Evolutionary conservation across 2,329 filamentous ascomycete species (phyloP).

Genomic region (Rasamsonia emersonii): DNA sequence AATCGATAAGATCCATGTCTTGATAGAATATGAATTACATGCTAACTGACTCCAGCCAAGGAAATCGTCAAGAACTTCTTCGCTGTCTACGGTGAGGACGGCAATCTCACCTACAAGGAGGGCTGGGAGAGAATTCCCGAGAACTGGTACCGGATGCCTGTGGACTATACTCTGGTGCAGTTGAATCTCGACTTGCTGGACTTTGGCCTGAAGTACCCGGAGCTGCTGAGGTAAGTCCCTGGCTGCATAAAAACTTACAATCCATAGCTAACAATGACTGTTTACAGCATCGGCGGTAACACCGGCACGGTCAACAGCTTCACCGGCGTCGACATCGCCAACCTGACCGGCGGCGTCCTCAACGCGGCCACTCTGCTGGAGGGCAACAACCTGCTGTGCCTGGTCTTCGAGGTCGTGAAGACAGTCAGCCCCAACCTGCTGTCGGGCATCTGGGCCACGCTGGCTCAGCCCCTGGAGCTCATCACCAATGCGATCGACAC

Average conservation of each 20-base stretch:
- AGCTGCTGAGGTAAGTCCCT: constrained; percentile 27
- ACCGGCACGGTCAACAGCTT: constrained; percentile 45
- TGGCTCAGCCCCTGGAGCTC: constrained; percentile 20
- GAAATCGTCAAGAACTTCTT: constrained; percentile 40
- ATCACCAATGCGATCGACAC: constrained; percentile 20
- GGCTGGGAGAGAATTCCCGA: constrained; percentile 46
- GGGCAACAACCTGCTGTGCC: constrained; percentile 34
- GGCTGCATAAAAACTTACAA: too few species aligned
- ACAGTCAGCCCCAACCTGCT: constrained; percentile 24
- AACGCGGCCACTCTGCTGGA: constrained; percentile 27
- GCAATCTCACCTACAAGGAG: constrained; percentile 34
- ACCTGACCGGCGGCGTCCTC: constrained; percentile 37
- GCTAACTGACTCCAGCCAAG: constrained; percentile 23
- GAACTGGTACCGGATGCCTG: constrained; percentile 42
- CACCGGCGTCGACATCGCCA: constrained; percentile 35
- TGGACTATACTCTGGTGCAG: constrained; percentile 41
- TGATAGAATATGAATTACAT: not conserved
- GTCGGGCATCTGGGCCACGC: constrained; percentile 19
- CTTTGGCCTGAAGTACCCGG: constrained; percentile 32
- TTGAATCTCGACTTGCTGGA: constrained; percentile 34
- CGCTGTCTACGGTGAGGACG: constrained; percentile 36
- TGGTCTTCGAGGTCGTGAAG: constrained; percentile 27
- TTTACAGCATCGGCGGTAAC: constrained; percentile 43
- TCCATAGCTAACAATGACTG: too few species aligned
- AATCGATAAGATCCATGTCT: not conserved